Conservation (phyloP, 805 yeast genomes). For the Pichia manshurica region DNA sequence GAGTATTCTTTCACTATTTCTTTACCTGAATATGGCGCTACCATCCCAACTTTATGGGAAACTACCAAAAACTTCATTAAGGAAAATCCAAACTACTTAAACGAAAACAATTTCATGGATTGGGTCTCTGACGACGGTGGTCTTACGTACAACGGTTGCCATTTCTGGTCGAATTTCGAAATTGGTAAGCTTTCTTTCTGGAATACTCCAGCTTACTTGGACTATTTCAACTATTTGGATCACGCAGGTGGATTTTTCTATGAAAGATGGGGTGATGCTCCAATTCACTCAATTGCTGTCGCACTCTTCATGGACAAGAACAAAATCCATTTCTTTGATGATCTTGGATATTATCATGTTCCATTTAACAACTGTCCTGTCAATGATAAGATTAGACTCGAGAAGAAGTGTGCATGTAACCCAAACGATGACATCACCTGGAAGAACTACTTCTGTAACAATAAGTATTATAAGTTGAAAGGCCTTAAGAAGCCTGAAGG, state of each 20-base stretch:
- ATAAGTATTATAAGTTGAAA: slow-evolving; percentile 52
- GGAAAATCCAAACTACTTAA: slow-evolving; percentile 54
- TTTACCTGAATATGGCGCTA: slow-evolving; percentile 64
- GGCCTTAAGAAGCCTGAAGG: slow-evolving; percentile 57
- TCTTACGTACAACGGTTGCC: slow-evolving; percentile 69
- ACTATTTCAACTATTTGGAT: slow-evolving; percentile 71
- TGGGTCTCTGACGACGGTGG: slow-evolving; percentile 71
- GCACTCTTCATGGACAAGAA: slow-evolving; percentile 66
- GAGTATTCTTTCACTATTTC: slow-evolving; percentile 75
- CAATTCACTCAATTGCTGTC: slow-evolving; percentile 85
- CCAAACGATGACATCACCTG: slow-evolving; percentile 72
- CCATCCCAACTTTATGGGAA: slow-evolving; percentile 75
- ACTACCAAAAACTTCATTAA: slow-evolving; percentile 57
- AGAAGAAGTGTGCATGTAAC: slow-evolving; percentile 67
- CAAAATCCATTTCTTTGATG: slow-evolving; percentile 74
- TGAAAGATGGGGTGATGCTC: slow-evolving; percentile 95
- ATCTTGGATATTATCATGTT: slow-evolving; percentile 77
- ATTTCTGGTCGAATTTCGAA: slow-evolving; percentile 90
- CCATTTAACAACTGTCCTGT: slow-evolving; percentile 82
- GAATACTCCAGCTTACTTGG: slow-evolving; percentile 64
- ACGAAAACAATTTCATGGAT: slow-evolving; percentile 57
- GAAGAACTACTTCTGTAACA: slow-evolving; percentile 67
- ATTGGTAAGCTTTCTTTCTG: slow-evolving; percentile 69
- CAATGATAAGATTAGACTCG: slow-evolving; percentile 49
- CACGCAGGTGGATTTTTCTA: slow-evolving; percentile 86